phyloP scores from a whole-genome alignment of 2,329 filamentous ascomycete genomes.

The Nemania sp. region DNA sequence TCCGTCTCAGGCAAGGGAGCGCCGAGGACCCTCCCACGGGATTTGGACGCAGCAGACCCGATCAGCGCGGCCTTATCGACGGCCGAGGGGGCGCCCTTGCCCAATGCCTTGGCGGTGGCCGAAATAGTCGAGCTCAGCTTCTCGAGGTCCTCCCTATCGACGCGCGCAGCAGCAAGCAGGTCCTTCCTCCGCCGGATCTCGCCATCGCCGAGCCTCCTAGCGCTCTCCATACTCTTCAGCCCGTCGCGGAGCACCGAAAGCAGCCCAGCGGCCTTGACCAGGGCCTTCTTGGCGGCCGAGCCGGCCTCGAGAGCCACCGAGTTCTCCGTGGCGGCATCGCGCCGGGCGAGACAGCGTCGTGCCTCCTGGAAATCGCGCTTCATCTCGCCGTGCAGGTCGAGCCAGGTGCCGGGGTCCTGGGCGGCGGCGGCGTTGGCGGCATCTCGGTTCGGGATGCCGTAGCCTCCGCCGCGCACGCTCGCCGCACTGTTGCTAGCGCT shows the following conservation, averaged over 20 bases:
- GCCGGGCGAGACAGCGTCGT: slow-evolving; percentile 71
- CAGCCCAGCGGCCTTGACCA: slow-evolving; percentile 75
- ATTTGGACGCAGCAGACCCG: slow-evolving; percentile 53
- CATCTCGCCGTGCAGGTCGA: slow-evolving; percentile 80
- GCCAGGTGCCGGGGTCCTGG: slow-evolving; percentile 76
- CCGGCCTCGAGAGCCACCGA: slow-evolving; percentile 69
- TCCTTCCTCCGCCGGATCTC: slow-evolving; percentile 79
- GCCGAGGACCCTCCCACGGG: slow-evolving; percentile 75
- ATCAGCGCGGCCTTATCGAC: slow-evolving; percentile 65
- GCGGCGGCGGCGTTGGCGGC: slow-evolving; percentile 58
- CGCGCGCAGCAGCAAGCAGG: slow-evolving; percentile 74
- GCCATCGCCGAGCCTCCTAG: slow-evolving; percentile 73
- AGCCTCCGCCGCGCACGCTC: slow-evolving; percentile 60
- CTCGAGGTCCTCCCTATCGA: slow-evolving; percentile 82
- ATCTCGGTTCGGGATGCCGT: slow-evolving; percentile 48
- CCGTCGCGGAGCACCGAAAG: slow-evolving; percentile 75
- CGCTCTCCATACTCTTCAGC: slow-evolving; percentile 67
- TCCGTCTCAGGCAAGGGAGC: slow-evolving; percentile 80
- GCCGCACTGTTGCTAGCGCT: slow-evolving; percentile 63
- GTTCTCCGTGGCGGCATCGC: slow-evolving; percentile 70
- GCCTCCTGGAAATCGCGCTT: slow-evolving; percentile 78
- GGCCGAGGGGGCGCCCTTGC: slow-evolving; percentile 61
- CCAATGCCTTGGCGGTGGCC: slow-evolving; percentile 55
- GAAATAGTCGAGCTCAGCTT: slow-evolving; percentile 71
- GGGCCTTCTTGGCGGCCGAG: slow-evolving; percentile 78